phyloP scores from a whole-genome alignment of 129 eudicot genomes.

The Flaveria trinervia region DNA sequence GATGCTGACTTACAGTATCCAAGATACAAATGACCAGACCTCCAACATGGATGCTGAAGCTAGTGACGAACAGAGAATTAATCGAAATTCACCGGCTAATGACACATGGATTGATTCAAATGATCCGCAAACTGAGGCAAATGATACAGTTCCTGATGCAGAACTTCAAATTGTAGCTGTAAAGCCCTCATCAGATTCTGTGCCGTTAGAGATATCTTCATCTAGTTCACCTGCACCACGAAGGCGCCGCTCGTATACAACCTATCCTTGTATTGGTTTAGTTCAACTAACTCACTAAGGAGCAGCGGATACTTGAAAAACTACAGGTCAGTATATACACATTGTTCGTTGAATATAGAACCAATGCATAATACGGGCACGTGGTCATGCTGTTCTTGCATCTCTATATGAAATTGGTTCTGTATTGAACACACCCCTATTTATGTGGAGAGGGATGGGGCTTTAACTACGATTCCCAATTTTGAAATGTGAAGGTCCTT shows the following conservation, averaged over 20 bases:
- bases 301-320: slow-evolving; percentile 72
- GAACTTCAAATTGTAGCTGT: slow-evolving; percentile 38
- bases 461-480: neutral
- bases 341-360: slow-evolving; percentile 6
- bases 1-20: slow-evolving; percentile 35
- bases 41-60: slow-evolving; percentile 35
- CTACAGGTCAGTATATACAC: slow-evolving; percentile 46
- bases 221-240: slow-evolving; percentile 34
- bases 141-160: slow-evolving; percentile 29
- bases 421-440: neutral
- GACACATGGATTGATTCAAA: slow-evolving; percentile 25
- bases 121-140: slow-evolving; percentile 19
- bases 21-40: slow-evolving; percentile 36
- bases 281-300: slow-evolving; percentile 56
- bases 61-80: slow-evolving; percentile 23
- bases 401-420: neutral
- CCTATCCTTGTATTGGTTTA: slow-evolving; percentile 66
- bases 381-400: neutral
- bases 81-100: slow-evolving; percentile 15
- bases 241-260: slow-evolving; percentile 52
- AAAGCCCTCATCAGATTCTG: slow-evolving; percentile 28
- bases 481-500: no score
- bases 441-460: neutral
- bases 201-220: slow-evolving; percentile 36
- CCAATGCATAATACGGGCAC: neutral